Percentiles rank a stretch among this genome's conserved stretches.
Conservation (phyloP, 2,329 filamentous ascomycete genomes). For the Phialocephala sp. region DNA sequence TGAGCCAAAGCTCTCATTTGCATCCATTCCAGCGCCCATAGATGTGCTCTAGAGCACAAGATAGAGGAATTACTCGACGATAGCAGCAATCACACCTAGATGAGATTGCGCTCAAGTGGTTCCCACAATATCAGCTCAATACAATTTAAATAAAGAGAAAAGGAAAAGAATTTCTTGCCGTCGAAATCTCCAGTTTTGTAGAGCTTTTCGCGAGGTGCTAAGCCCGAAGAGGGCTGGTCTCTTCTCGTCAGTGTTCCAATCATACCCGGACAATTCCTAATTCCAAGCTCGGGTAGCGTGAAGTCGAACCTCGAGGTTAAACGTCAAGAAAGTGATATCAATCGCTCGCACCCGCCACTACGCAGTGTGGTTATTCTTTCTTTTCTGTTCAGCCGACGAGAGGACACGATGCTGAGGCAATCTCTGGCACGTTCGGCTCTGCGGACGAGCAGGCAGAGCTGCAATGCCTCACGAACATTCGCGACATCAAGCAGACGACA, state of each 20-base stretch:
- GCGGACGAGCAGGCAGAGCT: constrained; percentile 65
- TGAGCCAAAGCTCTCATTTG: constrained; percentile 60
- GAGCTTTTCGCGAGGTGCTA: constrained; percentile 3
- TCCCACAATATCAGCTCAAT: constrained; percentile 76
- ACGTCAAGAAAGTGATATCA: constrained; percentile 30
- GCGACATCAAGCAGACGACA: constrained; percentile 77
- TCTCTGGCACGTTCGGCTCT: constrained; percentile 71
- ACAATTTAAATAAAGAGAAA: constrained; percentile 59
- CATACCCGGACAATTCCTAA: constrained; percentile 1
- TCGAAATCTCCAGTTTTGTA: constrained; percentile 34
- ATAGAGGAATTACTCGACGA: constrained; percentile 73
- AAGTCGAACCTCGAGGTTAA: constrained; percentile 19
- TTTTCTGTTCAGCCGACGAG: constrained; percentile 56
- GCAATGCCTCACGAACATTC: constrained; percentile 76
- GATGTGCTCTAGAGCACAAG: constrained; percentile 67
- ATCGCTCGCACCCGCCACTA: constrained; percentile 32
- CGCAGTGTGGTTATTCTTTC: constrained; percentile 38
- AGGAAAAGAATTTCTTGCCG: constrained; percentile 36
- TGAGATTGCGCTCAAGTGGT: constrained; percentile 57
- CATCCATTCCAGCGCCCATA: constrained; percentile 73
- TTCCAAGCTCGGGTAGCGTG: constrained; percentile 5
- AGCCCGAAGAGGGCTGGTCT: neutral
- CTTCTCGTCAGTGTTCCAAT: neutral
- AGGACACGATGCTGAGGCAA: constrained; percentile 72
- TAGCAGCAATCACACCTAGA: constrained; percentile 49